phyloP scores from a whole-genome alignment of 1,139 yeast genomes.

The Saccharomyces hybrid region DNA sequence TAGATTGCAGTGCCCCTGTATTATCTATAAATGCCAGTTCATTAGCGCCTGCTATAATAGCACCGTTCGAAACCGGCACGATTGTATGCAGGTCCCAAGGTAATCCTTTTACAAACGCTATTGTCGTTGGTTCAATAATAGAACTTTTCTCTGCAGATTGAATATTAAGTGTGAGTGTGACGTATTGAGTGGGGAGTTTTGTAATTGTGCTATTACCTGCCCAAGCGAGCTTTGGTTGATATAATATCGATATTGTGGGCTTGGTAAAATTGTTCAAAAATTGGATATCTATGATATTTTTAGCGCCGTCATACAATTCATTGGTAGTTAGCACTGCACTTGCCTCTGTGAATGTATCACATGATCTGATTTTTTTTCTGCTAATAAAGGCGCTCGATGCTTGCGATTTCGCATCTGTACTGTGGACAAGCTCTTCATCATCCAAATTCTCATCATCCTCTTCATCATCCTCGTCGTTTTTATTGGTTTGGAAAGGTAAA shows the following conservation, averaged over 20 bases:
- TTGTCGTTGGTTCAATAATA: constrained; percentile 16
- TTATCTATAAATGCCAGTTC: constrained; percentile 74
- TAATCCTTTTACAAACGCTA: constrained; percentile 34
- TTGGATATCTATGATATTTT: constrained; percentile 57
- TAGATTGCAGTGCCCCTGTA: constrained; percentile 45
- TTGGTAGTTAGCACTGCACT: constrained; percentile 47
- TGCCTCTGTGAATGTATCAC: constrained; percentile 9
- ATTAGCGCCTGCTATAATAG: constrained; percentile 69
- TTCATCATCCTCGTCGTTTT: constrained; percentile 12
- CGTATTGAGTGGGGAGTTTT: constrained; percentile 20
- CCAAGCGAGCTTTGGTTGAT: constrained; percentile 62
- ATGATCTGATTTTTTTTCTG: constrained; percentile 6
- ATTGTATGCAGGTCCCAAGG: constrained; percentile 70
- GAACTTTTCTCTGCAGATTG: constrained; percentile 11
- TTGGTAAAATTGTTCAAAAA: constrained; percentile 66
- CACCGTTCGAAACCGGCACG: constrained; percentile 63
- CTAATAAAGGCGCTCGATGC: constrained; percentile 26
- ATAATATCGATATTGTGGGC: constrained; percentile 71
- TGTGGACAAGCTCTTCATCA: constrained; percentile 30
- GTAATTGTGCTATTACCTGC: constrained; percentile 44
- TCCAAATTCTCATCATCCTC: constrained; percentile 5
- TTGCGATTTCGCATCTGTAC: constrained; percentile 17
- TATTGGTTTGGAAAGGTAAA: constrained; percentile 42
- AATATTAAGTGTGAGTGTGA: constrained; percentile 19
- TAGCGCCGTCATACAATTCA: constrained; percentile 49